Percentiles rank a stretch among this genome's conserved stretches.
These are phyloP conservation scores for Clavispora santaluciae DNA, from an alignment of 805 yeast genomes.

Conservation along the genomic window DNA sequence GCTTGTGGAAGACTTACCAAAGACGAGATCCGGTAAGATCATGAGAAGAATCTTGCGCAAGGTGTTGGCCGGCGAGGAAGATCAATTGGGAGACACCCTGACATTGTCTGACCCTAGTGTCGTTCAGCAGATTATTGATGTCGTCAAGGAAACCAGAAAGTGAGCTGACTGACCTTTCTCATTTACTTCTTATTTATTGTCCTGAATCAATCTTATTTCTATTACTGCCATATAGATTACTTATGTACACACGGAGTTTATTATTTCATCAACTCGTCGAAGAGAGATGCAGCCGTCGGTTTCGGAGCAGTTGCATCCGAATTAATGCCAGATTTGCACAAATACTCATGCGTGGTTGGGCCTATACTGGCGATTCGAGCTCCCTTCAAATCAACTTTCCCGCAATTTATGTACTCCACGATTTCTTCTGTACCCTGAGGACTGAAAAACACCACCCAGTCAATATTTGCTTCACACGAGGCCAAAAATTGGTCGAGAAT, in stretches of 20 bases:
- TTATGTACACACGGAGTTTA: background rate
- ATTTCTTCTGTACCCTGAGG: constrained; percentile 80
- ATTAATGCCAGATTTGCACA: constrained; percentile 45
- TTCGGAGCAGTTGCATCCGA: constrained; percentile 64
- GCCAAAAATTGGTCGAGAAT: constrained; percentile 36
- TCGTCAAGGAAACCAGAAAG: constrained; percentile 44
- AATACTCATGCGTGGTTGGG: constrained; percentile 76
- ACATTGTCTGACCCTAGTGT: constrained; percentile 84
- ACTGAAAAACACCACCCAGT: constrained; percentile 84
- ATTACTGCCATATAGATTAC: background rate
- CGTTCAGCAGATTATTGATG: constrained; percentile 69
- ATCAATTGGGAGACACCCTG: constrained; percentile 86
- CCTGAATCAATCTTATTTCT: background rate
- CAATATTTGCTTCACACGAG: constrained; percentile 8
- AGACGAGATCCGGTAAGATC: constrained; percentile 97
- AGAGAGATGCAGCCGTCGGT: constrained; percentile 65
- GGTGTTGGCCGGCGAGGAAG: constrained; percentile 86
- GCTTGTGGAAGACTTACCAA: constrained; percentile 88
- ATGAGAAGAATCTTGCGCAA: constrained; percentile 97
- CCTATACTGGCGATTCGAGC: constrained; percentile 77
- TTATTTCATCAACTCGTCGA: constrained; percentile 21
- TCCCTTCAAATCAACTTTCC: constrained; percentile 5
- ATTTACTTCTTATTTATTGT: background rate
- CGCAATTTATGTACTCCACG: constrained; percentile 34
- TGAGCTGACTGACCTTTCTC: constrained; percentile 1